phyloP scores from a whole-genome alignment of 345 rosid species.

The Camelina sativa region DNA sequence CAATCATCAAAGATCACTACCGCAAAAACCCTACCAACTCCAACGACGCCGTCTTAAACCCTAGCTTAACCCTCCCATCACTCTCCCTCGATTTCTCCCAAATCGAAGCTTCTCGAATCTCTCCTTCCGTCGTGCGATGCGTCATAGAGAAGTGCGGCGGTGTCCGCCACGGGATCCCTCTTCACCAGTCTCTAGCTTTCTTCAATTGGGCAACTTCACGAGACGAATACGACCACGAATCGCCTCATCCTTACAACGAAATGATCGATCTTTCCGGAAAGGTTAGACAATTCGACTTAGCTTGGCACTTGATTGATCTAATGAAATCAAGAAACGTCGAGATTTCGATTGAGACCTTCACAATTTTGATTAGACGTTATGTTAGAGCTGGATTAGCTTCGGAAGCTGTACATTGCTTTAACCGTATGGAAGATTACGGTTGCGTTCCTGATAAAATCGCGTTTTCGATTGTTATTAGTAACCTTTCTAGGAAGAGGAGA shows the following conservation, averaged over 20 bases:
- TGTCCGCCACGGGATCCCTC: conserved; percentile 83
- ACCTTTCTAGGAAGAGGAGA: conserved; percentile 69
- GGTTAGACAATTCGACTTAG: conserved; percentile 70
- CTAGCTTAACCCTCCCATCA: conserved; percentile 58
- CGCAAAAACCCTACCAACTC: conserved; percentile 66
- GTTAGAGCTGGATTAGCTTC: conserved; percentile 83
- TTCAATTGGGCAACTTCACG: conserved; percentile 80
- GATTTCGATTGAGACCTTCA: conserved; percentile 63
- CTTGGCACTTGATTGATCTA: conserved; percentile 73
- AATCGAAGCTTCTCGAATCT: conserved; percentile 43
- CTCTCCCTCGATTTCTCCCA: conserved; percentile 72
- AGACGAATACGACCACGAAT: conserved; percentile 41
- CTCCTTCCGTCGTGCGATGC: conserved; percentile 55
- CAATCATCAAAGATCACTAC: conserved; percentile 78
- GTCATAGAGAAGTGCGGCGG: conserved; percentile 70
- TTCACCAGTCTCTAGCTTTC: conserved; percentile 70
- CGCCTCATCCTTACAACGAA: conserved; percentile 76
- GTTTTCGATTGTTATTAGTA: conserved; percentile 73
- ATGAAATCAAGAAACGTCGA: conserved; percentile 71
- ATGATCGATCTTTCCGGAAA: conserved; percentile 88
- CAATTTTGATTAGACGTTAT: conserved; percentile 77
- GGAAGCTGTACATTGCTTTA: conserved; percentile 91
- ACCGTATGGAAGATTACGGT: conserved; percentile 92
- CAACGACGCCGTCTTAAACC: conserved; percentile 47
- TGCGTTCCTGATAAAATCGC: conserved; percentile 75